Base-by-base conservation (phyloP, 495 filamentous ascomycete genomes). In the Acidiella bohemica region DNA sequence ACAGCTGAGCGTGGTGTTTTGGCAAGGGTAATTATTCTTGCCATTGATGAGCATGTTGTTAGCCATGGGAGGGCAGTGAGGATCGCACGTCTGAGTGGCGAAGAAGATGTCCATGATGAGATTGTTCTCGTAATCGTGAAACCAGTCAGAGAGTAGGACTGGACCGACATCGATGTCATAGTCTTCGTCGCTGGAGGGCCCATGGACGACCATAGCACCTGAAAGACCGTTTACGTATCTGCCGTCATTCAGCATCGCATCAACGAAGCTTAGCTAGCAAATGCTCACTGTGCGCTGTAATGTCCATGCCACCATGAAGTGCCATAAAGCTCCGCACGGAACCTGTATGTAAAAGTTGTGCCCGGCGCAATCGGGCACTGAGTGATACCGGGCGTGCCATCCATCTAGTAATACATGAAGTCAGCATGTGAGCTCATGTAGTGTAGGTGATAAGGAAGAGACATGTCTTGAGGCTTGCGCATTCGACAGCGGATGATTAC, bases 171-270 rank as follows among this genome's bases (percentile, higher is more conserved):
- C 58, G 13, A 45, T 42, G 27, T 61, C 58, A 35, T 61, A 61
- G 5, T 32, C 17, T 10, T 39, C 41, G 26, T 50, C 36, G 6
- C 28, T 43, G 1, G 61, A 58, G 4, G 59, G 59, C 10, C 55
- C 60, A 31, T 63, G 39, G 21, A 63, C 41, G 25, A 62, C 35
- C 5, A 62, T 41, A 11, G 60, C 36, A 8, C 60, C 60, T n/a
- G 48, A 53, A 6, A 68, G 41, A 10, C 77, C 75, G 42, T 82
- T 75, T 64, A 37, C 72, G 79, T 54, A 81, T 78, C 22, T 27
- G 25, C n/a, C 7, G 25, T n/a, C 25, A 27, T n/a, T n/a, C n/a
- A n/a, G n/a, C n/a, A n/a, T n/a, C n/a, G n/a, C n/a, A n/a, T n/a
- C n/a, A n/a, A n/a, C n/a, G n/a, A n/a, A n/a, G n/a, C n/a, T n/a